Percentiles rank a stretch among this genome's conserved stretches.
Evolutionary conservation across 2,329 filamentous ascomycete genomes (phyloP).

Genomic region (Dactylellina sp.): DNA sequence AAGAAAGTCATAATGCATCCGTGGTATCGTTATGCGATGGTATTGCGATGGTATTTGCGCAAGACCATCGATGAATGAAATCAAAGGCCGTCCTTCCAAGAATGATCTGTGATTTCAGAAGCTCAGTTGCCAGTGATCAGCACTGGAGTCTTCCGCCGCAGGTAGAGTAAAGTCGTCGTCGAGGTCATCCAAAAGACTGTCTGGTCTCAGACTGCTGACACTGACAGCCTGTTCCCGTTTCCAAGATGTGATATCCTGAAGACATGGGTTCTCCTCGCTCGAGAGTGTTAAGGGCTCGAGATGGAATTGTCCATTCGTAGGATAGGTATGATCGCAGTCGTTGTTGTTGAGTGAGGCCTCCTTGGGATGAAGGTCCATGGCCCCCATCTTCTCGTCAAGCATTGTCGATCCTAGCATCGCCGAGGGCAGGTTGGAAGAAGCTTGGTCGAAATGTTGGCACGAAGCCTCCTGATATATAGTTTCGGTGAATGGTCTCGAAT

Average conservation of each 20-base stretch:
- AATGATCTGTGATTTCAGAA: constrained; percentile 20
- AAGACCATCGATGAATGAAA: neutral
- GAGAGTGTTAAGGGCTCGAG: constrained; percentile 19
- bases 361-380: neutral
- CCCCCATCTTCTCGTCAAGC: constrained; percentile 16
- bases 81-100: no score
- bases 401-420: constrained; percentile 2
- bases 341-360: constrained; percentile 5
- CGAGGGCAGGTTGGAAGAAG: neutral
- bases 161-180: constrained; percentile 52
- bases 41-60: no score
- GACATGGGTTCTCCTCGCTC: constrained; percentile 16
- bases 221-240: constrained; percentile 25
- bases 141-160: constrained; percentile 32
- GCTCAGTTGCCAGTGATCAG: constrained; percentile 43
- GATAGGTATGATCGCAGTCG: constrained; percentile 16
- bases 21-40: no score
- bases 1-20: no score
- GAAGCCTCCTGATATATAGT: constrained; percentile 10
- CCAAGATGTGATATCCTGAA: constrained; percentile 44
- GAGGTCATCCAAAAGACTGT: constrained; percentile 30
- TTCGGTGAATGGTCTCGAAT: constrained; percentile 21
- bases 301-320: constrained; percentile 9
- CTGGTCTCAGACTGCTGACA: constrained; percentile 16
- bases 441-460: neutral